Evolutionary conservation across 75 land plant species (phyloP), one percentile per base, ranked within the genome.

Genomic region (Ceratopteris richardii): DNA sequence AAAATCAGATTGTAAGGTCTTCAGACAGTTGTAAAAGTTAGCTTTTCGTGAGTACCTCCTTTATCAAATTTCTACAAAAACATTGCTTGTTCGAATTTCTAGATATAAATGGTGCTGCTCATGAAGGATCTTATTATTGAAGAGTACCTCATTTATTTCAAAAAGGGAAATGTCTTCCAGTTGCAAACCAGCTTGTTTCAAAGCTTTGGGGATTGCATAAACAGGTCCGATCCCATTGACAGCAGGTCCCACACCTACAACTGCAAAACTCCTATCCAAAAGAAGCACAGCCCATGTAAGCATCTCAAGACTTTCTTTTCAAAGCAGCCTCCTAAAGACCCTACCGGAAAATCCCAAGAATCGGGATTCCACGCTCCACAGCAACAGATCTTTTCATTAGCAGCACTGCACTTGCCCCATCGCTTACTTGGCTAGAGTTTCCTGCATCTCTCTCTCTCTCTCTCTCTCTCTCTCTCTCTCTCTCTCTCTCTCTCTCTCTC

Each of bases 91-190:
- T n/a, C n/a, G n/a, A n/a, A n/a, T n/a, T n/a, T n/a, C n/a, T n/a
- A n/a, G n/a, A n/a, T n/a, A n/a, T n/a, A n/a, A n/a, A n/a, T n/a
- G n/a, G n/a, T n/a, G n/a, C n/a, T n/a, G n/a, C n/a, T n/a, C n/a
- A n/a, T n/a, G n/a, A n/a, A n/a, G n/a, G n/a, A n/a, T n/a, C n/a
- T n/a, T n/a, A n/a, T n/a, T n/a, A n/a, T n/a, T n/a, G n/a, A n/a
- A n/a, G n/a, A n/a, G n/a, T n/a, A 60, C 68, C 68, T 66, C 68
- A 31, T 66, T 66, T 16, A 66, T 66, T 39, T 66, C 68, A 40
- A 59, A 66, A 31, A 66, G 64, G 61, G 40, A 29, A 41, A 66
- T 60, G 27, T 66, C 68, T 24, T 31, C 29, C 4, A 66, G 40
- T 22, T 66, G 56, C 31, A 66, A 22, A 37, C 68, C 68, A 26